Percentiles rank a stretch among this genome's conserved stretches.
Evolutionary conservation across 129 eudicot species (phyloP).

Genomic region (Chrysanthemum lavandulifolium): DNA sequence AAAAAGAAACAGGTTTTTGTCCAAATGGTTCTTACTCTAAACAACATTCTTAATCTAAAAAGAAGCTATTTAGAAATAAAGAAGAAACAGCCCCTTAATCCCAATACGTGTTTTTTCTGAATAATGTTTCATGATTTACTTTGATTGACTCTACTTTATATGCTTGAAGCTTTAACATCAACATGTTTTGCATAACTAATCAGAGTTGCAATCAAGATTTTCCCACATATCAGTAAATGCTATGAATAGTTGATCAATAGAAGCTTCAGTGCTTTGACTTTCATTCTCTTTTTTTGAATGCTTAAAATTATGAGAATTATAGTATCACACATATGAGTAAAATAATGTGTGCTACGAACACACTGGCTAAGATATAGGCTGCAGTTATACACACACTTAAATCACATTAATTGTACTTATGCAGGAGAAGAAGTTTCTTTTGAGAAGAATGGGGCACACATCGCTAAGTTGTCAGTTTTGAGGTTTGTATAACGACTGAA

Average conservation of each 20-base stretch:
- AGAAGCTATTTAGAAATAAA: no score
- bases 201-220: not conserved
- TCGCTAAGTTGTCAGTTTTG: slow-evolving; percentile 77
- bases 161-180: not conserved
- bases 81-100: no score
- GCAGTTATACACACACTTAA: slow-evolving; percentile 10
- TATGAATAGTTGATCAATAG: not conserved
- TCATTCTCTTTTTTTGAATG: not conserved
- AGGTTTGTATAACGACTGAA: slow-evolving; percentile 48
- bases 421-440: slow-evolving; percentile 85
- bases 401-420: slow-evolving; percentile 22
- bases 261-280: not conserved
- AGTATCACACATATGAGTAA: not conserved
- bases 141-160: not conserved
- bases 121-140: no score
- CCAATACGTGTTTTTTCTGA: no score
- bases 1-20: no score
- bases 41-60: no score
- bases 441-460: slow-evolving; percentile 79
- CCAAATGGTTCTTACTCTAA: no score
- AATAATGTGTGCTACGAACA: not conserved
- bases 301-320: not conserved
- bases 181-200: not conserved
- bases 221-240: slow-evolving; percentile 2
- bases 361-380: not conserved